Evolutionary conservation across 306 rosid species (phyloP).

Genomic region (Inga leiocalycina): DNA sequence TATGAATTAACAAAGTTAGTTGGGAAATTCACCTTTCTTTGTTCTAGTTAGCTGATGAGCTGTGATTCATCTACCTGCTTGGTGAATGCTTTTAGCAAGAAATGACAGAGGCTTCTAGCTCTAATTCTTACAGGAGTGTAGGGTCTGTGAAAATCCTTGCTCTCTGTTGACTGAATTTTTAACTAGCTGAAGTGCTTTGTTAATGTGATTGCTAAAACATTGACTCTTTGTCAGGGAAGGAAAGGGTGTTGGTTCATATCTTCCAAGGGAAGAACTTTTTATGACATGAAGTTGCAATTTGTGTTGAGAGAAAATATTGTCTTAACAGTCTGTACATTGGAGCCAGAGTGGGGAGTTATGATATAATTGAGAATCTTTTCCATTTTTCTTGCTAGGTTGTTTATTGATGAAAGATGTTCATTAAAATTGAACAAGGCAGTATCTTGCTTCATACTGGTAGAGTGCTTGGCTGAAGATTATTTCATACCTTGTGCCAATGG

Average conservation of each 20-base stretch:
- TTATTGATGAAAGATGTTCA: constrained; percentile 28
- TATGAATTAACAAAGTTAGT: not conserved
- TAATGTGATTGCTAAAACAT: not conserved
- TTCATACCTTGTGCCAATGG: constrained; percentile 55
- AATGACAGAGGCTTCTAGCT: not conserved
- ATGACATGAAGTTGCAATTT: not conserved
- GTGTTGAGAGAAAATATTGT: constrained; percentile 27
- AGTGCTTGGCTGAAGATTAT: constrained; percentile 35
- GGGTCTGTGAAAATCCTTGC: not conserved
- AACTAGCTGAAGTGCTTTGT: not conserved
- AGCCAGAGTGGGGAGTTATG: constrained; percentile 24
- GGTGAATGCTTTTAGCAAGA: not conserved
- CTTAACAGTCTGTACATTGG: constrained; percentile 9
- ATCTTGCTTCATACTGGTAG: constrained; percentile 34
- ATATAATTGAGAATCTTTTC: constrained; percentile 30
- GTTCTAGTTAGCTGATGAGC: not conserved
- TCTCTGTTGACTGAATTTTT: not conserved
- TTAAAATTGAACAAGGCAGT: constrained; percentile 31
- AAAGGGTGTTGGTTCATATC: not conserved
- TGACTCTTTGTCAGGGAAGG: not conserved
- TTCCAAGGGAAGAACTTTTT: constrained; percentile 1
- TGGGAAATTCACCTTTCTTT: not conserved
- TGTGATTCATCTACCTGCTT: not conserved
- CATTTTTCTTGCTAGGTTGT: constrained; percentile 38
- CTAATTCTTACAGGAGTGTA: not conserved